Conservation (phyloP, 345 rosid species). For the Corchorus olitorius region DNA sequence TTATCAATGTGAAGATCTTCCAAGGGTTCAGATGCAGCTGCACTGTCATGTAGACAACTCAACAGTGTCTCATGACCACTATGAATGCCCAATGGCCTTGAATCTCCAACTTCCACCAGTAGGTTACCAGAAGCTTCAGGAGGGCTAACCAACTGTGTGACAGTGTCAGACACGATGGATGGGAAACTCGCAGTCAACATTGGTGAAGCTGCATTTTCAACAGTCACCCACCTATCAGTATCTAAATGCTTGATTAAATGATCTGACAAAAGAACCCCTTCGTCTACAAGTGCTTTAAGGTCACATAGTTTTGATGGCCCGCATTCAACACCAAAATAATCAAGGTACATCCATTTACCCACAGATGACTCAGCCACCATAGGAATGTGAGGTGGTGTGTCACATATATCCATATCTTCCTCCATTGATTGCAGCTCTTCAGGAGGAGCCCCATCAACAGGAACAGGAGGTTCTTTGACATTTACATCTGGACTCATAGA, state of each 20-base stretch:
- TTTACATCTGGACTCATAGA: slow-evolving; percentile 42
- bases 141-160: slow-evolving; percentile 79
- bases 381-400: slow-evolving; percentile 90
- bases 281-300: slow-evolving; percentile 79
- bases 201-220: slow-evolving; percentile 98
- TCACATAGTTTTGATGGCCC: slow-evolving; percentile 87
- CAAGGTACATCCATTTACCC: slow-evolving; percentile 98
- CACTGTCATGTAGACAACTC: slow-evolving; percentile 27
- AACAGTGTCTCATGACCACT: slow-evolving; percentile 36
- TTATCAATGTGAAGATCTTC: slow-evolving; percentile 71
- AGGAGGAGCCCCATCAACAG: slow-evolving; percentile 47
- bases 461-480: slow-evolving; percentile 47
- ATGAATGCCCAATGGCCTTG: slow-evolving; percentile 36
- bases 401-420: slow-evolving; percentile 99
- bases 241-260: slow-evolving; percentile 90
- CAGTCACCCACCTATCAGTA: slow-evolving; percentile 87
- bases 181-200: slow-evolving; percentile 49
- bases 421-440: slow-evolving; percentile 94
- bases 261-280: slow-evolving; percentile 77
- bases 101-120: slow-evolving; percentile 61
- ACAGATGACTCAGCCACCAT: slow-evolving; percentile 52
- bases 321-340: slow-evolving; percentile 72
- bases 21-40: slow-evolving; percentile 33
- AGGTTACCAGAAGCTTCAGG: slow-evolving; percentile 98
- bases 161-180: slow-evolving; percentile 65